Evolutionary conservation across 257 asterid species (phyloP), one percentile per base, ranked within the genome.

Genomic region (Solanum peruvianum): DNA sequence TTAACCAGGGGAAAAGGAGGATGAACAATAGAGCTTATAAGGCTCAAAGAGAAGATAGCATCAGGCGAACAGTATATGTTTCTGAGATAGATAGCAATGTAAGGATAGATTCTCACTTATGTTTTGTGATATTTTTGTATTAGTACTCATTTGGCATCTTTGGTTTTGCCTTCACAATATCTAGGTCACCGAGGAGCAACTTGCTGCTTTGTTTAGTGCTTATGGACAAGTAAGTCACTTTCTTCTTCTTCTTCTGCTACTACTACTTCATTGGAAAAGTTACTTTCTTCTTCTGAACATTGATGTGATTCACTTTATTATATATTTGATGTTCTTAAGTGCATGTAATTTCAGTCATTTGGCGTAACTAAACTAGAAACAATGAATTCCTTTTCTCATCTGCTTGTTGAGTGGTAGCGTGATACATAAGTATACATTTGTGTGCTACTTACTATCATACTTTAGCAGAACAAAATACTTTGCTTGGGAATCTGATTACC

Each of bases 11-110:
- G 42, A 91, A 91, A 90, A 96, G 90, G 90, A 92, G 94, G 88
- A 89, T 91, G 92, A 91, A 86, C 87, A 97, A 95, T 88, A 90
- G 98, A 91, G 91, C 96, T 88, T 93, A 89, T 86, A 94, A 92
- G 91, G 98, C 97, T 89, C 98, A 94, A 91, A 92, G 98, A 88
- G 99, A 96, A 87, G 98, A 95, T 89, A 94, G 95, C 85, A 92
- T 96, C 58, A 92, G 98, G 90, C 92, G 99, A 87, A 96, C 99
- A 83, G 98, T 96, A 60, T 96, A 96, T 88, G 99, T 96, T 37
- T 92, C 98, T 11, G 99, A 95, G 91, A 92, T 96, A 87, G 97
- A 94, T 90, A 96, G 92, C 91, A 93, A 90, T 87, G 99, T 94
- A 90, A 92, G 98, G 29, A 31, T 49, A 4, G 6, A 71, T 11